Conservation (phyloP, 495 filamentous ascomycete species). For the Chlorociboria aeruginascens region DNA sequence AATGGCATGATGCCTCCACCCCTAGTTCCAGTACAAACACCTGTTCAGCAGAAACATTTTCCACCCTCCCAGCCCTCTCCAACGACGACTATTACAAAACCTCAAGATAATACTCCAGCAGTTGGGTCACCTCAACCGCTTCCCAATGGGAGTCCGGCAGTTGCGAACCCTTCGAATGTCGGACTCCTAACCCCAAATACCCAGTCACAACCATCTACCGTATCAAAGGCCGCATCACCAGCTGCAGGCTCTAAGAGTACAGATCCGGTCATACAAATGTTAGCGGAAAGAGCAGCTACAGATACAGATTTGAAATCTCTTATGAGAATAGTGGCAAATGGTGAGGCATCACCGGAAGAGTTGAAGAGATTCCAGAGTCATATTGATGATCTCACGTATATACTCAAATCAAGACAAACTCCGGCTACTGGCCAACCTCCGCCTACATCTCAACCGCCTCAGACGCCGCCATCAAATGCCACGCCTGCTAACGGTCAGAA, state of each 20-base stretch:
- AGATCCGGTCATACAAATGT: conserved; percentile 90
- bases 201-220: not conserved
- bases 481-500: not conserved
- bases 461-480: conserved; percentile 13
- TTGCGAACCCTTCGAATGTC: too few relatives aligned
- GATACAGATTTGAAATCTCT: conserved; percentile 86
- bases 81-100: not conserved
- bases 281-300: conserved; percentile 76
- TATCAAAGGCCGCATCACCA: conserved; percentile 7
- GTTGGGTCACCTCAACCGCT: too few relatives aligned
- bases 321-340: conserved; percentile 90
- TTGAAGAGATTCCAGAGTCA: conserved; percentile 82
- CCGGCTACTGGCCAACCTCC: conserved; percentile 6
- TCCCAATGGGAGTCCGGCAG: too few relatives aligned
- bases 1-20: conserved; percentile 44
- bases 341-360: conserved; percentile 67
- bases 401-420: conserved; percentile 17
- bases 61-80: conserved; percentile 9
- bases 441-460: conserved; percentile 18
- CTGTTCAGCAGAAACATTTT: conserved; percentile 19
- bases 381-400: conserved; percentile 72
- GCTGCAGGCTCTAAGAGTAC: conserved; percentile 32
- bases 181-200: not conserved
- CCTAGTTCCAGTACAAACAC: conserved; percentile 28
- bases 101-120: conserved; percentile 4